Evolutionary conservation across 768 basidiomycete species (phyloP).

Genomic region (Kwoniella europaea): DNA sequence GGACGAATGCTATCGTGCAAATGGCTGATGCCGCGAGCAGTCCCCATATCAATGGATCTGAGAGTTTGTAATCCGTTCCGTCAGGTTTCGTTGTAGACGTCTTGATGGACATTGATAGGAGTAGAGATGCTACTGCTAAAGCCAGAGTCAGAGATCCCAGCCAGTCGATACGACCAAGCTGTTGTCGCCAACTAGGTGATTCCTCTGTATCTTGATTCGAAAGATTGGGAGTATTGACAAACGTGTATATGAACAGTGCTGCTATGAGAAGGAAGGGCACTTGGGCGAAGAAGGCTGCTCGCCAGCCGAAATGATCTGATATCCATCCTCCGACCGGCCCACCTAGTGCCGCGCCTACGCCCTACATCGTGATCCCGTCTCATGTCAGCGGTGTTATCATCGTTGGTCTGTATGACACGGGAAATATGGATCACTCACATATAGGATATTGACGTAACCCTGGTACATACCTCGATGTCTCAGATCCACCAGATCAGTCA

Average conservation of each 20-base stretch:
- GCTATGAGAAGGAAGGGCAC: constrained; percentile 29
- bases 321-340: constrained; percentile 62
- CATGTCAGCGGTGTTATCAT: not conserved
- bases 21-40: constrained; percentile 68
- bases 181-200: constrained; percentile 21
- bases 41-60: constrained; percentile 70
- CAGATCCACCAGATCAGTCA: constrained; percentile 88
- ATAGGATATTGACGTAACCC: constrained; percentile 60
- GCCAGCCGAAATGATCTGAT: constrained; percentile 85
- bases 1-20: constrained; percentile 68
- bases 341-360: constrained; percentile 66
- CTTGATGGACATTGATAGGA: constrained; percentile 57
- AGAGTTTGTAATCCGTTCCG: constrained; percentile 72
- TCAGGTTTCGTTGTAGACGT: constrained; percentile 60
- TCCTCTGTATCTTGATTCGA: not conserved
- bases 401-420: no score
- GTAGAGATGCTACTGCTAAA: constrained; percentile 46
- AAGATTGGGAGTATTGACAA: constrained; percentile 12
- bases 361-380: constrained; percentile 57
- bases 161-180: constrained; percentile 49
- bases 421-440: constrained; percentile 2
- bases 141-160: constrained; percentile 49
- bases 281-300: constrained; percentile 50
- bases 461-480: constrained; percentile 87
- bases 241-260: constrained; percentile 12